Conservation (phyloP, 106 monocot genomes). For the Phalaenopsis aphrodite region DNA sequence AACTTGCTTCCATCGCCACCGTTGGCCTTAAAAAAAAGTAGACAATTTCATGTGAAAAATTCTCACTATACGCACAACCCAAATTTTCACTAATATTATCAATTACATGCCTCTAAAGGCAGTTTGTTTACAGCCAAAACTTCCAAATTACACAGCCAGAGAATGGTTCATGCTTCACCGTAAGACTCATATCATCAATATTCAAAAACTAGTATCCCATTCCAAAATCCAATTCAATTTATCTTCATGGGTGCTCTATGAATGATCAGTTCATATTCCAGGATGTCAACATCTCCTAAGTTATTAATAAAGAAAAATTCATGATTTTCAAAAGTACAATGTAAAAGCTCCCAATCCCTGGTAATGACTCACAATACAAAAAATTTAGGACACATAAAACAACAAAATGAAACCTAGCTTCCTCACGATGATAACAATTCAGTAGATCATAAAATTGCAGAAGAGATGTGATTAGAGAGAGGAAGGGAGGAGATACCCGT, state of each 20-base stretch:
- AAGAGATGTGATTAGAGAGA: neutral
- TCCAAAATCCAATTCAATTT: neutral
- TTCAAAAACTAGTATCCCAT: too few species aligned
- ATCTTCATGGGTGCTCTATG: neutral
- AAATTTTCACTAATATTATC: too few species aligned
- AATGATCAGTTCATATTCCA: neutral
- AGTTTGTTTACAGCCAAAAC: too few species aligned
- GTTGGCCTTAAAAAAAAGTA: too few species aligned
- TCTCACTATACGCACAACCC: too few species aligned
- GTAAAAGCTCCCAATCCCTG: neutral
- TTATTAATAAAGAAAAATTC: neutral
- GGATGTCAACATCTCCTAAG: neutral
- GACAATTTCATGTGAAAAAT: too few species aligned
- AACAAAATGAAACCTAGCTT: neutral
- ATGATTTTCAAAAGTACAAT: neutral
- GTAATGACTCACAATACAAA: neutral
- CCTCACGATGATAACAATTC: neutral
- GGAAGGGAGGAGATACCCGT: conserved; percentile 23
- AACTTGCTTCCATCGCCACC: too few species aligned
- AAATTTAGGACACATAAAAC: neutral
- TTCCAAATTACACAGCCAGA: too few species aligned
- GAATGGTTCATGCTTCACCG: too few species aligned
- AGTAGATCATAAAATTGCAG: neutral
- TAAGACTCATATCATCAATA: too few species aligned
- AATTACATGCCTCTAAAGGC: too few species aligned